These are phyloP conservation scores for Chrysosphaeria jannelii DNA, from an alignment of 2,329 filamentous ascomycete genomes.

Conservation along the genomic window DNA sequence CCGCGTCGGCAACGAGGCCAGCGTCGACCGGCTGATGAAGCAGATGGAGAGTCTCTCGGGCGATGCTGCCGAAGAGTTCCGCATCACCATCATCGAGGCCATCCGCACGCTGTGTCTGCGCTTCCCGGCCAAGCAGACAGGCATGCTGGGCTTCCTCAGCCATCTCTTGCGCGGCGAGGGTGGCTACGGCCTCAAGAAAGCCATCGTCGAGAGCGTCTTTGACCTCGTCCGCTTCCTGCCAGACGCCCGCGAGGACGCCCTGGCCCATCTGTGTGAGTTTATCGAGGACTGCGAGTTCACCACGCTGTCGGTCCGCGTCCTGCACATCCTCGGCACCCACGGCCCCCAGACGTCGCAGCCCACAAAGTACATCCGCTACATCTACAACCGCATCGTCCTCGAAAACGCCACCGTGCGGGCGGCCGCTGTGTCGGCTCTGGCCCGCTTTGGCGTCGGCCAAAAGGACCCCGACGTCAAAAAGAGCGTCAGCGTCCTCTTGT, in stretches of 20 bases:
- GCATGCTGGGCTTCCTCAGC: constrained; percentile 90
- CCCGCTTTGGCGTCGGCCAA: constrained; percentile 92
- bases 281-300: constrained; percentile 99
- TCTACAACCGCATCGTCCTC: constrained; percentile 92
- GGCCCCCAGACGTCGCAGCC: constrained; percentile 86
- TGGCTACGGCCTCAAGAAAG: constrained; percentile 92
- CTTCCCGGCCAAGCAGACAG: constrained; percentile 92
- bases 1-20: constrained; percentile 94
- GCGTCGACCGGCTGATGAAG: constrained; percentile 92
- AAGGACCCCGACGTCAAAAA: constrained; percentile 92
- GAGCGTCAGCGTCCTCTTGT: constrained; percentile 76
- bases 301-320: constrained; percentile 79
- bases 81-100: constrained; percentile 98
- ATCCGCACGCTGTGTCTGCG: constrained; percentile 91
- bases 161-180: constrained; percentile 92
- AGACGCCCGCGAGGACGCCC: constrained; percentile 49
- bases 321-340: constrained; percentile 81
- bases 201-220: constrained; percentile 97
- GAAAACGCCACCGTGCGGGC: constrained; percentile 92
- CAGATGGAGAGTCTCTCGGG: constrained; percentile 97
- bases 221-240: constrained; percentile 97
- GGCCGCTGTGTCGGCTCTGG: constrained; percentile 77
- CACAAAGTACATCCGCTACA: constrained; percentile 97
- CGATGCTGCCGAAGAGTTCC: constrained; percentile 97
- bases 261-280: constrained; percentile 91